Evolutionary conservation across 768 basidiomycete species (phyloP), one percentile per base, ranked within the genome.

Genomic region (Rhodocollybia butyracea): DNA sequence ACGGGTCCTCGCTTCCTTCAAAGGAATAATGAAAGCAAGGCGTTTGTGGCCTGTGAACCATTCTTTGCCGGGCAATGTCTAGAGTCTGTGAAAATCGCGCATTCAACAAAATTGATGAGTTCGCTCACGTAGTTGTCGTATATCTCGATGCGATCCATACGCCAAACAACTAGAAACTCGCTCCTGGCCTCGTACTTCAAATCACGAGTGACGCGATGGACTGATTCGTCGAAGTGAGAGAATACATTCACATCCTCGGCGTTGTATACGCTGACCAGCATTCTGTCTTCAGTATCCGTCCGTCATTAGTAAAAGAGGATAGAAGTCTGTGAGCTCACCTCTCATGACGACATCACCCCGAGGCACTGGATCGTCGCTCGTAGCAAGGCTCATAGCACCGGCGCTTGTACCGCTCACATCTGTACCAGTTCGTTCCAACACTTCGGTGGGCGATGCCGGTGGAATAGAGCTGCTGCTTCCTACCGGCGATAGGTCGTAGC

Each of bases 151-250:
- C 79, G 74, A 58, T 85, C 80, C 56, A 78, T 83, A 38, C 91
- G 80, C 89, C 93, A 97, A 10, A 85, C 85, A 0, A 96, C 93
- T 57, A 95, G 73, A 63, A 87, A 93, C 66, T 98, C 95, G 29
- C 80, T 81, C 81, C 88, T 88, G 26, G 83, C 80, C 63, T 88
- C 84, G 55, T 78, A 82, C 22, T 76, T 73, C 13, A 91, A 65
- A 55, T 86, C 71, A 30, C 81, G 75, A 3, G 85, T 81, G 21
- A 77, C 81, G 2, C 88, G 83, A 65, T 91, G 81, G 59, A 81
- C 73, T 45, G 70, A 66, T 68, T 91, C 93, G 69, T 89, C 84
- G 57, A 89, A 91, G 32, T 71, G 62, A 5, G 67, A 60, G 11
- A 76, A 70, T 5, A 88, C 58, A 19, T 83, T 82, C 1, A 73